Evolutionary conservation across 192 early-diverging fungal species (phyloP).

Genomic region (Coemansia pectinata): DNA sequence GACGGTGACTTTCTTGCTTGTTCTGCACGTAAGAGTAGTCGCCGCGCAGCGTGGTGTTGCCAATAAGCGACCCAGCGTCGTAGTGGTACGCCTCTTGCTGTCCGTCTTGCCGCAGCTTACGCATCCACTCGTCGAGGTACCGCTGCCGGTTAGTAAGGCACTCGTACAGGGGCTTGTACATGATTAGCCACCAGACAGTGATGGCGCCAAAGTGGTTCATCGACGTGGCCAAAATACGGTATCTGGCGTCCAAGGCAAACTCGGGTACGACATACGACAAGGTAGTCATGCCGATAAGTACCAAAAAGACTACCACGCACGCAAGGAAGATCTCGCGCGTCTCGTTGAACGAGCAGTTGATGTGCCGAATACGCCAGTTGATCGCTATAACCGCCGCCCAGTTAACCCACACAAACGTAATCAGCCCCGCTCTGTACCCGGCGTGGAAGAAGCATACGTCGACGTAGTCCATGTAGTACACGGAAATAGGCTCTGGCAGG

Average conservation of each 20-base stretch:
- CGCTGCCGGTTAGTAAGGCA: conserved; percentile 23
- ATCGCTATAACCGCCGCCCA: conserved; percentile 28
- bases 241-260: conserved; percentile 15
- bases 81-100: conserved; percentile 35
- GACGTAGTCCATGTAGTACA: conserved; percentile 12
- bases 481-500: conserved; percentile 3
- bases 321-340: conserved; percentile 33
- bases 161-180: conserved; percentile 33
- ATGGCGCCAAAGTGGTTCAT: conserved; percentile 41
- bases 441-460: conserved; percentile 34
- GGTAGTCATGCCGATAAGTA: conserved; percentile 32
- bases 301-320: conserved; percentile 28
- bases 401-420: conserved; percentile 38
- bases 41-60: conserved; percentile 3
- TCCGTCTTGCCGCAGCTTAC: conserved; percentile 33
- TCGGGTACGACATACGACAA: conserved; percentile 29
- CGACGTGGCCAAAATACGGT: conserved; percentile 32
- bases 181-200: conserved; percentile 45
- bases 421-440: conserved; percentile 31
- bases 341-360: conserved; percentile 56
- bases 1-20: not conserved
- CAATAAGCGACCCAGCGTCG: conserved; percentile 4
- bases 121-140: conserved; percentile 30
- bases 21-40: conserved; percentile 1
- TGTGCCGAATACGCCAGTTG: conserved; percentile 46